A percentile compares a stretch with the other conserved stretches of the same genome.
phyloP scores from a whole-genome alignment of 768 basidiomycete genomes.

The Mycena vitilis region DNA sequence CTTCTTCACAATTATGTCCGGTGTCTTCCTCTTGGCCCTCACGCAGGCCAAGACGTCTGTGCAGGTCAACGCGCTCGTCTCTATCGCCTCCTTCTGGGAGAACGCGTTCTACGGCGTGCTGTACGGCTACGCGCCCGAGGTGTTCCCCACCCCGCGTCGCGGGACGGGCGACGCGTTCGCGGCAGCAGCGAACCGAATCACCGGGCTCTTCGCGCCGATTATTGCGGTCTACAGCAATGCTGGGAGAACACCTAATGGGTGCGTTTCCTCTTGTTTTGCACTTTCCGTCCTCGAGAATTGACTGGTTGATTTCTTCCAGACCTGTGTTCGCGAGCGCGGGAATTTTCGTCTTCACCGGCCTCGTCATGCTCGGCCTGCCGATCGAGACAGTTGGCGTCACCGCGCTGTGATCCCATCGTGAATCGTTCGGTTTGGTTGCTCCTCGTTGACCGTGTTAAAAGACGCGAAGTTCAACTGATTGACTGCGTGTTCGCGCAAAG shows the following conservation, averaged over 20 bases:
- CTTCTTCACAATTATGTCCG: conserved; percentile 63
- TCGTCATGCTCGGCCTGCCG: conserved; percentile 29
- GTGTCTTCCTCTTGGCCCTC: conserved; percentile 66
- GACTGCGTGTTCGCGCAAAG: no score
- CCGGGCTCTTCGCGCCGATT: conserved; percentile 65
- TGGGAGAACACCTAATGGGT: conserved; percentile 35
- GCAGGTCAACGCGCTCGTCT: conserved; percentile 46
- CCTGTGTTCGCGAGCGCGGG: conserved; percentile 35
- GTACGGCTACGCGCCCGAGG: conserved; percentile 61
- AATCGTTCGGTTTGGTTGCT: neutral
- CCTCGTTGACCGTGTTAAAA: neutral
- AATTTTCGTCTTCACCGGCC: conserved; percentile 33
- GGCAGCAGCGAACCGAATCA: conserved; percentile 64
- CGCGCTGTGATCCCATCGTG: conserved; percentile 6
- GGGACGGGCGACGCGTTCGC: conserved; percentile 70
- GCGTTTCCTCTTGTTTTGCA: neutral
- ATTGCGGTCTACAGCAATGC: conserved; percentile 38
- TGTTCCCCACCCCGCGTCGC: conserved; percentile 65
- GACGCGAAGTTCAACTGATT: no score
- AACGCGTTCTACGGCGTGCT: conserved; percentile 41
- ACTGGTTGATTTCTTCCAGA: conserved; percentile 4
- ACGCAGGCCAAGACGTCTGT: conserved; percentile 62
- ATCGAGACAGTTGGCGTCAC: conserved; percentile 34
- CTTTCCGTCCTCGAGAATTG: neutral
- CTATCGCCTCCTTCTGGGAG: conserved; percentile 36